phyloP scores from a whole-genome alignment of 2,329 filamentous ascomycete genomes.

The Sordariomycetes sp. region DNA sequence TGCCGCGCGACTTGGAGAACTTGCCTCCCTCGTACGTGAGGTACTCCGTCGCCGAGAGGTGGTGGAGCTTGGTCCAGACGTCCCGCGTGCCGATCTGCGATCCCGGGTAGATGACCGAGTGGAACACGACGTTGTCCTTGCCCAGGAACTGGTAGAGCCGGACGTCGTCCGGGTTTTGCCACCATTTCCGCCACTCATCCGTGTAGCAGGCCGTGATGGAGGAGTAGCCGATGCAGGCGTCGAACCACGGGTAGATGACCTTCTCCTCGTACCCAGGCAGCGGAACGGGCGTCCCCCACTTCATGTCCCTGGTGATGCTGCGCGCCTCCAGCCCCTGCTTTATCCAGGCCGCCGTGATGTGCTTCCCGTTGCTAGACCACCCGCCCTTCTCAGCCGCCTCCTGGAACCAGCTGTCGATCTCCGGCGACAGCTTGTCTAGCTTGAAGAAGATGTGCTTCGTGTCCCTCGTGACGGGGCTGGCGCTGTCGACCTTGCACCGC shows the following conservation, averaged over 20 bases:
- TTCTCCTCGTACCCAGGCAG: slow-evolving; percentile 45
- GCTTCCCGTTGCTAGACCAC: slow-evolving; percentile 66
- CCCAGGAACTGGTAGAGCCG: slow-evolving; percentile 92
- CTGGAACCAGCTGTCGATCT: slow-evolving; percentile 68
- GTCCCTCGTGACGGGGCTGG: slow-evolving; percentile 65
- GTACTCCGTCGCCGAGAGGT: slow-evolving; percentile 79
- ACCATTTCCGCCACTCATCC: slow-evolving; percentile 85
- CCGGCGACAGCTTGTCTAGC: slow-evolving; percentile 70
- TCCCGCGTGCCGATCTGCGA: slow-evolving; percentile 76
- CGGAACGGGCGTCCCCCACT: slow-evolving; percentile 65
- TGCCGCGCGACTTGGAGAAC: slow-evolving; percentile 81
- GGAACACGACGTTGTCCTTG: slow-evolving; percentile 60
- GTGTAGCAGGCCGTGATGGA: slow-evolving; percentile 91
- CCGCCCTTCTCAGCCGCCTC: slow-evolving; percentile 62
- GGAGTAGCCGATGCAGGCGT: slow-evolving; percentile 89
- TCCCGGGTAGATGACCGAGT: slow-evolving; percentile 70
- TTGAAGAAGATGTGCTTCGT: slow-evolving; percentile 90
- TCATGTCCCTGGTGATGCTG: slow-evolving; percentile 85
- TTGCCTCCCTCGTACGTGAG: slow-evolving; percentile 84
- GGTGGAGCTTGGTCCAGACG: slow-evolving; percentile 82
- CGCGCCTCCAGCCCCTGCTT: slow-evolving; percentile 75
- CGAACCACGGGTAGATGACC: slow-evolving; percentile 91
- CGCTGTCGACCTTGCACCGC: slow-evolving; percentile 81
- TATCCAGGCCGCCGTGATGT: slow-evolving; percentile 73
- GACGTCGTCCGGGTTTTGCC: slow-evolving; percentile 81